Evolutionary conservation across 495 filamentous ascomycete species (phyloP), one percentile per base, ranked within the genome.

Genomic region (Aspergillus indologenus): DNA sequence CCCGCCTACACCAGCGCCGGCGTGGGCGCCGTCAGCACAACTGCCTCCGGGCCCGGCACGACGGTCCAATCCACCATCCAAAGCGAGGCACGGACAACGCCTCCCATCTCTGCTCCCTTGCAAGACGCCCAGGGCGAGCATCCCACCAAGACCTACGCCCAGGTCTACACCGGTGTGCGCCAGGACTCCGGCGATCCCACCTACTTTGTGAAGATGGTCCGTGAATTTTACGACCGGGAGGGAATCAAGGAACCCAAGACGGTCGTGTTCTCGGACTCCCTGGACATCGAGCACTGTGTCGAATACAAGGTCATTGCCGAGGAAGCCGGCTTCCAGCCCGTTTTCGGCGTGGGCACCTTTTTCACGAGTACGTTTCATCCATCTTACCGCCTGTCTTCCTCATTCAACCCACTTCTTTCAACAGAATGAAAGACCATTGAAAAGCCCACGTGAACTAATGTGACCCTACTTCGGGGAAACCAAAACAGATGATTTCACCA

Each of bases 231-330:
- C 68, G 84, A 95, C 59, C 71, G 73, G 31, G 67, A 87, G 52
- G 86, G 86, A 3, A 90, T 97, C 69, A 85, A 74, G 26, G 89
- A 89, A 2, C 87, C 86, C 76, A 98, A 97, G 79, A 89, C 83
- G 0, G 88, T 98, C 46, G 94, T 98, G n/a, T 98, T 98, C 70
- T 98, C 94, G 3, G 94, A 98, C 73, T 94, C 90, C 6, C 76
- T 98, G 40, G 86, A 97, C 64, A 89, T 97, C 56, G 91, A 96
- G 17, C 85, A 86, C 44, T 98, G 95, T 68, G 73, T 97, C 23
- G 85, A 94, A 70, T 98, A 98, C 75, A 93, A 91, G 75, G 69
- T 82, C 26, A 82, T 87, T 45, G 85, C 92, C 1, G 91, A 96
- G 51, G 83, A 85, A 44, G 85, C 87, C 7, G 88, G 90, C 45